These are phyloP conservation scores for Colletotrichum sp. DNA, from an alignment of 2,329 filamentous ascomycete species.

Conservation along the genomic window DNA sequence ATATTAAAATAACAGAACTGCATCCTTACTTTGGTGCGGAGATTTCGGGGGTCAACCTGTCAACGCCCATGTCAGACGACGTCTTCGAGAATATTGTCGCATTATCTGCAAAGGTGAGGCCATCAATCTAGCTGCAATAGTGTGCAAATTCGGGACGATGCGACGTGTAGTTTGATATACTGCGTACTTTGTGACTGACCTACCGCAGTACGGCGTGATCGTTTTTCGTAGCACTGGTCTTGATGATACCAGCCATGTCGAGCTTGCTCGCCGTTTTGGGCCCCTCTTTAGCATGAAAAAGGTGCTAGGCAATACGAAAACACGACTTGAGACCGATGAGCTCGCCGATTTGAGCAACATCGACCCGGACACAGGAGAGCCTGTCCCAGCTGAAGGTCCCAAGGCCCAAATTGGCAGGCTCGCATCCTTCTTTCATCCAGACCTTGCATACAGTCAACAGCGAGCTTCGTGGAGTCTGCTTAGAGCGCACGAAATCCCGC, in stretches of 20 bases:
- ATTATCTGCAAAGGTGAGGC: background rate
- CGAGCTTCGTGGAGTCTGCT: constrained; percentile 58
- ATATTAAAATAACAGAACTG: background rate
- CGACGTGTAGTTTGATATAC: background rate
- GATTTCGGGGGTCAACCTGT: background rate
- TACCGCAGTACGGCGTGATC: constrained; percentile 53
- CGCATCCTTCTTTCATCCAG: constrained; percentile 59
- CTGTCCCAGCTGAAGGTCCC: constrained; percentile 18
- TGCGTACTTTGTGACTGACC: background rate
- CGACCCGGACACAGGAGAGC: constrained; percentile 31
- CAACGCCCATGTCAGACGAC: background rate
- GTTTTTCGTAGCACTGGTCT: constrained; percentile 56
- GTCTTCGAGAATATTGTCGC: background rate
- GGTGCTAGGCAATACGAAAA: background rate
- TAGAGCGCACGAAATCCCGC: constrained; percentile 53
- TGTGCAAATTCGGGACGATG: background rate
- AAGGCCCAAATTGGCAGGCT: constrained; percentile 44
- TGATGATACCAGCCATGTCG: constrained; percentile 55
- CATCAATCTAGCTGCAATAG: too few relatives aligned
- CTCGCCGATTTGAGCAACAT: constrained; percentile 63
- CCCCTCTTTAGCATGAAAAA: background rate
- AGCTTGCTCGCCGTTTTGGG: constrained; percentile 36
- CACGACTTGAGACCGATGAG: constrained; percentile 29
- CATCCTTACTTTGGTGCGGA: background rate
- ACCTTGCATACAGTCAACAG: constrained; percentile 61